Base-by-base conservation (phyloP, 306 rosid genomes). In the Pachyrhizus erosus region DNA sequence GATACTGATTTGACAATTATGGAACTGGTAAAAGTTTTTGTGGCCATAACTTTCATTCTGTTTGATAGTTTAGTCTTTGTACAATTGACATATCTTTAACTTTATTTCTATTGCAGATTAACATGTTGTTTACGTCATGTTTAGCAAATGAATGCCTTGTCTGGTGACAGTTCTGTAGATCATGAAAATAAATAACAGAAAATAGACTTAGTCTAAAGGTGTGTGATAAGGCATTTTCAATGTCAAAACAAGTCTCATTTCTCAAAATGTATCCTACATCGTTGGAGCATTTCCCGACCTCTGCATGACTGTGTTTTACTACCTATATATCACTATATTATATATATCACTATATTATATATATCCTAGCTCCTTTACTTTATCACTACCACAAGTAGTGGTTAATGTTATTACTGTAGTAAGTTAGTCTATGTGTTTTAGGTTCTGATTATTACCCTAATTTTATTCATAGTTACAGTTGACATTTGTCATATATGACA, bases 111-210 rank as follows among this genome's bases (percentile, higher is more conserved):
- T 31, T 69, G 78, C 77, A 52, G 55, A 67, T 83, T 76, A 77
- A 77, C 82, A 77, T 80, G 40, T 13, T 87, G 87, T 87, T 87
- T 87, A 68, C 86, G 90, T 81, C 87, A 84, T 84, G 84, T 84
- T 76, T 87, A 80, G 87, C 79, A 15, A 79, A 57, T 71, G 66
- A 70, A 80, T 72, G 34, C 15, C 60, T 81, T 55, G 51, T 64
- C 70, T 24, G 49, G 68, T 51, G 64, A 77, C 54, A 18, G 18
- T 60, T 70, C 55, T 20, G 70, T 57, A 60, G 58, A 42, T 66
- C 62, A 18, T 27, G 49, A 48, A 75, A 62, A 37, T 46, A 34
- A 40, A 6, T 33, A 67, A 43, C 26, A 52, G 27, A 23, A 6
- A 46, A 58, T n/a, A 52, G 17, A 33, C 49, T 57, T 70, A 14